Evolutionary conservation across 2,329 filamentous ascomycete genomes (phyloP).

Genomic region (Diaporthe ilicicola): DNA sequence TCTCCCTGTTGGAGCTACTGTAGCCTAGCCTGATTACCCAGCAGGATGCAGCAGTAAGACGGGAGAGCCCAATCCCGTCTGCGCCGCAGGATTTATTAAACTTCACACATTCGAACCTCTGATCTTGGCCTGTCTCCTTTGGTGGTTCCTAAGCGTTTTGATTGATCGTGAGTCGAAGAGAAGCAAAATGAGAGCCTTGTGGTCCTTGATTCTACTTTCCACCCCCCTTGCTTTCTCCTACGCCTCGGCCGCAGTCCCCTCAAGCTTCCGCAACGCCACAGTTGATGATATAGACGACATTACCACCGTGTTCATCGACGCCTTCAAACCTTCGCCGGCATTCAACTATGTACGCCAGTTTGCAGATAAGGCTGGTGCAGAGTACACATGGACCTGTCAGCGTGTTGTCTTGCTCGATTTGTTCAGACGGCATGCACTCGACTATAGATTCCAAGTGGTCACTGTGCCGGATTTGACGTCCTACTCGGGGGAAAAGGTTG

Average conservation of each 20-base stretch:
- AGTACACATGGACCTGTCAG: constrained; percentile 24
- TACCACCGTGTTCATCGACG: constrained; percentile 17
- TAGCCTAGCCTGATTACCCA: background rate
- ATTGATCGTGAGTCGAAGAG: background rate
- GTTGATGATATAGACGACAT: constrained; percentile 30
- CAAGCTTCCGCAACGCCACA: constrained; percentile 24
- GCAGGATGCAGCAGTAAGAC: background rate
- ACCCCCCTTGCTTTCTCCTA: no score
- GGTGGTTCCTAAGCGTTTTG: no score
- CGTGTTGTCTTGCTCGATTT: background rate
- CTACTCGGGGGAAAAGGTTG: constrained; percentile 11
- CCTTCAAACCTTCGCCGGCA: constrained; percentile 6
- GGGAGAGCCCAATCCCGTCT: background rate
- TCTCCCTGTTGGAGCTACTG: background rate
- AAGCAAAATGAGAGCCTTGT: background rate
- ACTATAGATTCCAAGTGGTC: constrained; percentile 9
- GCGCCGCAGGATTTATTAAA: background rate
- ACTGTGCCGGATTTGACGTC: constrained; percentile 17
- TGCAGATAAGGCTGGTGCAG: constrained; percentile 11
- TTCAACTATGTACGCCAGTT: constrained; percentile 28
- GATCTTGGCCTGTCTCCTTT: no score
- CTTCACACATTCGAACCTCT: background rate
- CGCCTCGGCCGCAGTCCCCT: background rate
- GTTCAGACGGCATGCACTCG: background rate
- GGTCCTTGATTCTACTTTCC: background rate